phyloP scores from a whole-genome alignment of 139 green algal species.

The Yamagishiella unicocca region DNA sequence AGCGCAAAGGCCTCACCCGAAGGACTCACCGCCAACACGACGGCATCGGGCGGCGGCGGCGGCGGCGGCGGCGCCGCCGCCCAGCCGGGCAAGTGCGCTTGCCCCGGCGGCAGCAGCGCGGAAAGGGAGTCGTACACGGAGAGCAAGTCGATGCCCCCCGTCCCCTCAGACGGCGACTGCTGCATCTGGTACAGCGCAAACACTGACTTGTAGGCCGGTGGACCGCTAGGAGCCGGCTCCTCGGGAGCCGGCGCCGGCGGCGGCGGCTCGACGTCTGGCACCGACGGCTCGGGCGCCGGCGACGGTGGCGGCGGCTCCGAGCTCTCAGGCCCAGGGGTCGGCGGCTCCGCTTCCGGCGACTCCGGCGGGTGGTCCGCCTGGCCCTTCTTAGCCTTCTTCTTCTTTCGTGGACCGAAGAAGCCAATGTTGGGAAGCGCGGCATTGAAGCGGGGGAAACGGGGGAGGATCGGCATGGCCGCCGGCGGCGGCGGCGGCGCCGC shows the following conservation, averaged over 20 bases:
- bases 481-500: neutral
- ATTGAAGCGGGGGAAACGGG: too few species aligned
- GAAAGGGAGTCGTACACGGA: constrained; percentile 1
- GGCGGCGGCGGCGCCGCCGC: neutral
- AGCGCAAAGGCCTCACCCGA: too few species aligned
- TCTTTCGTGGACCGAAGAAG: constrained; percentile 5
- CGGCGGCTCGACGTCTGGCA: too few species aligned
- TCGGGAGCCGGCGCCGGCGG: too few species aligned
- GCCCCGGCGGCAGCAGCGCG: neutral
- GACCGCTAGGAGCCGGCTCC: too few species aligned
- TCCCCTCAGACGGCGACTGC: neutral
- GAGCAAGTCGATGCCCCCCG: neutral
- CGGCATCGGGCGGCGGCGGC: neutral
- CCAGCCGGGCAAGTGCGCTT: neutral
- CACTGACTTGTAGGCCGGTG: too few species aligned
- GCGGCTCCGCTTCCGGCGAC: neutral
- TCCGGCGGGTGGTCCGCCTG: neutral
- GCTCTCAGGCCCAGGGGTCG: too few species aligned
- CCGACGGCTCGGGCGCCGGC: too few species aligned
- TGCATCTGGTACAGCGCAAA: neutral
- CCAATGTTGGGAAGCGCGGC: neutral
- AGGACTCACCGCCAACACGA: neutral
- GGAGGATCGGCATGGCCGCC: too few species aligned
- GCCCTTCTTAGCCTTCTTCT: constrained; percentile 4
- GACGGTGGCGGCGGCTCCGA: too few species aligned